A percentile compares a stretch with the other conserved stretches of the same genome.
These are phyloP conservation scores for Termitomyces sp. DNA, from an alignment of 768 basidiomycete species.

Conservation along the genomic window DNA sequence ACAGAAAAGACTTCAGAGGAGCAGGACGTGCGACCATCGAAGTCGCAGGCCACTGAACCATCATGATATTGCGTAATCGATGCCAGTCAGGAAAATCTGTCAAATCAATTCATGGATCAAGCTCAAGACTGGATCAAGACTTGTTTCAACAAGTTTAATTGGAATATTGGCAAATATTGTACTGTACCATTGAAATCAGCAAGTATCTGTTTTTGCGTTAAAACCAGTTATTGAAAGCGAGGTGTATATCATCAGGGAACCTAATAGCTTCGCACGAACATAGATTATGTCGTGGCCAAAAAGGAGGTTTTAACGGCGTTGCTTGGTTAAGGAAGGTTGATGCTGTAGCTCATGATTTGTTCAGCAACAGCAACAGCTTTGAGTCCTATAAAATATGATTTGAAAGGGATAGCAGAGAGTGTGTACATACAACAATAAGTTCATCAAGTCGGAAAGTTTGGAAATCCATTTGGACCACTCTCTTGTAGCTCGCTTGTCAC, in stretches of 20 bases:
- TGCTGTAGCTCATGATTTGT: slow-evolving; percentile 25
- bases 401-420: background rate
- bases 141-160: slow-evolving; percentile 41
- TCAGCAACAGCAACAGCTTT: slow-evolving; percentile 2
- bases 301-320: slow-evolving; percentile 34
- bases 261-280: slow-evolving; percentile 41
- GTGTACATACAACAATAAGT: background rate
- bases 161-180: slow-evolving; percentile 50
- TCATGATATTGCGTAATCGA: slow-evolving; percentile 32
- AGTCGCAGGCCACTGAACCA: no score
- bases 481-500: background rate
- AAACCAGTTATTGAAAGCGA: slow-evolving; percentile 5
- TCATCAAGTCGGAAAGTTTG: background rate
- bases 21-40: no score
- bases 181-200: slow-evolving; percentile 47
- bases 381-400: background rate
- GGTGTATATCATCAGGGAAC: background rate
- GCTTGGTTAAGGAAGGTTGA: slow-evolving; percentile 50
- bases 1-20: slow-evolving; percentile 59
- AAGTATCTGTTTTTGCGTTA: slow-evolving; percentile 48
- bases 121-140: background rate
- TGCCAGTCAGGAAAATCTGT: background rate
- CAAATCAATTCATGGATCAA: background rate
- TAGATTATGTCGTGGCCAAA: slow-evolving; percentile 55
- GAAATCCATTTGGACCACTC: background rate